Evolutionary conservation across 768 basidiomycete genomes (phyloP).

Genomic region (Collybia mongolica): DNA sequence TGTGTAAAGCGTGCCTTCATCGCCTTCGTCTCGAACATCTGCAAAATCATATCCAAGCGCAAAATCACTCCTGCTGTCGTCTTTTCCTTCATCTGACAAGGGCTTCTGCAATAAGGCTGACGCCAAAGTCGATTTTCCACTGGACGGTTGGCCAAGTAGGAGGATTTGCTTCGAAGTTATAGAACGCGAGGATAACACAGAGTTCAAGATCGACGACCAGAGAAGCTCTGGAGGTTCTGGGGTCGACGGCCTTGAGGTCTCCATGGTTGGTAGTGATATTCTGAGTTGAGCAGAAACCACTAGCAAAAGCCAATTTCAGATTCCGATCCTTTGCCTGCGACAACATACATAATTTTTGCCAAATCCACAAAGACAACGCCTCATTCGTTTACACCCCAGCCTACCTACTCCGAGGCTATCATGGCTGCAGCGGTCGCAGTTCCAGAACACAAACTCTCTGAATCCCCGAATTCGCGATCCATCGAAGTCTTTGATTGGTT

Average conservation of each 20-base stretch:
- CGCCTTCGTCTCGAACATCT: conserved; percentile 87
- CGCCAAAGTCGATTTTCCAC: conserved; percentile 77
- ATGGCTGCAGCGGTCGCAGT: conserved; percentile 46
- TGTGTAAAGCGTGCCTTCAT: conserved; percentile 68
- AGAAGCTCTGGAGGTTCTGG: conserved; percentile 80
- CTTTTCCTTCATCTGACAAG: conserved; percentile 51
- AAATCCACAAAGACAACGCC: not conserved
- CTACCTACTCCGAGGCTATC: conserved; percentile 16
- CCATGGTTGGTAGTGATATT: conserved; percentile 22
- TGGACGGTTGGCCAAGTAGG: conserved; percentile 74
- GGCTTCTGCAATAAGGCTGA: conserved; percentile 72
- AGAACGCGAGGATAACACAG: conserved; percentile 76
- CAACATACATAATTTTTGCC: conserved; percentile 1
- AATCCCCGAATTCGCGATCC: conserved; percentile 66
- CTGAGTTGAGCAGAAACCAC: not conserved
- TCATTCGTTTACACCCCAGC: conserved; percentile 1
- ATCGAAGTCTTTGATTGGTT: conserved; percentile 70
- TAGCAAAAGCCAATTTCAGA: conserved; percentile 14
- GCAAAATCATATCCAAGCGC: conserved; percentile 92
- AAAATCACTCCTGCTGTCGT: conserved; percentile 68
- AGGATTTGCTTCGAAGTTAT: conserved; percentile 88
- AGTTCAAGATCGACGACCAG: conserved; percentile 92
- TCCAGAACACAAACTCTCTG: conserved; percentile 64
- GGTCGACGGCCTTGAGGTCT: conserved; percentile 58
- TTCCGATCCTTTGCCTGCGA: conserved; percentile 13